Base-by-base conservation (phyloP, 768 basidiomycete genomes). In the Lactarius sanguifluus region DNA sequence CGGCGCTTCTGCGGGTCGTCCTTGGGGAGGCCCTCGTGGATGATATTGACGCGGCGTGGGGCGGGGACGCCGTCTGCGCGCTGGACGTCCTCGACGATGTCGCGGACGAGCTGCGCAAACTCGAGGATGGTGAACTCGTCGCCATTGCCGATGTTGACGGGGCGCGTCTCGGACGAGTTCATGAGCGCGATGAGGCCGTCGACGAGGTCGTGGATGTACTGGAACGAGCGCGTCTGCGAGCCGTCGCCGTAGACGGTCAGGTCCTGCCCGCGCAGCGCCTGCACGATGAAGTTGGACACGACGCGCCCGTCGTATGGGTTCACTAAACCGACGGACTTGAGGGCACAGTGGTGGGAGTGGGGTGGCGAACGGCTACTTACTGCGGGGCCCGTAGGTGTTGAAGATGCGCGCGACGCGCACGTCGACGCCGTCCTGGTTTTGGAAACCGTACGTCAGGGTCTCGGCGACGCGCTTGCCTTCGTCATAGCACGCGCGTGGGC, bases 391-490 rank as follows among this genome's bases (percentile, higher is more conserved):
- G 72, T 92, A 96, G 25, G 94, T 95, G 77, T 99, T 99, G 85
- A 99, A 99, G 73, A 99, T 99, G 70, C 97, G 92, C 3, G 96
- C 96, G 50, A 99, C 96, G 63, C 96, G 89, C 61, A 98, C 93
- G 71, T 98, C 92, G 67, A 99, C 96, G 63, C 89, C 88, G 74
- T 98, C 94, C 76, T 97, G 97, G 65, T 91, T 84, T 70, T 92
- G 90, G 82, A 91, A 98, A 47, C 96, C 96, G 74, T 98, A 99
- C 8, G 96, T 96, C 70, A 99, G 79, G 20, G 96, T 97, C 80
- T 99, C 97, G 47, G 97, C 96, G 45, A 98, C 96, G 72, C 97
- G 94, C 81, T 99, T 99, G 58, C 97, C 97, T 79, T 99, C 97
- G 74, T 99, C 97, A 75, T 99, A 99, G 78, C 97, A 99, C n/a